Base-by-base conservation (phyloP, 129 eudicot species). In the Pittosporum tobira region DNA sequence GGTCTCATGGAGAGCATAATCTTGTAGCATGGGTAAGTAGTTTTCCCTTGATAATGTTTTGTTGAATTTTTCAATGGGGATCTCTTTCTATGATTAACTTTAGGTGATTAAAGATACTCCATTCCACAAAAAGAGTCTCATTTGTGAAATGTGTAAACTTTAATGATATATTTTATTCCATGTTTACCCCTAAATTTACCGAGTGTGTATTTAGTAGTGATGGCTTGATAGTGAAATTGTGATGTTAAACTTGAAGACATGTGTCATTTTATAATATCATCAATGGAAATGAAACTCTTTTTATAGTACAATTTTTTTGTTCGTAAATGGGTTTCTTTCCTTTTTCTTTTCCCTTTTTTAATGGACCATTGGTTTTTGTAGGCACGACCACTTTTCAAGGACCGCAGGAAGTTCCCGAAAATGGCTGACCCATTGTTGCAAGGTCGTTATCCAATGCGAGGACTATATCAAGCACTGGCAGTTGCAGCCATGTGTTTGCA, bases 401-500 rank as follows among this genome's bases (percentile, higher is more conserved):
- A 88, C 18, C 74, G 96, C 30, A 76, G 96, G 69, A 88, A 84
- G 77, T 89, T 89, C 66, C 93, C 97, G 0, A 88, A 84, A 70
- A 88, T 88, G 96, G 96, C 94, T 1, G 97, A 89, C 66, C 95
- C 97, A 27, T 57, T 79, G 3, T 59, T 88, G 55, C 87, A 84
- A 74, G 91, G 96, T 5, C 83, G 77, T 20, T 88, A 88, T 62
- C 96, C 96, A 0, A 78, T 88, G 68, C 63, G 96, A 56, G 94
- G 96, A n/a, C 94, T 88, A 11, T 88, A 88, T 75, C 96, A 88
- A 81, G 96, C 96, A 21, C 87, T 88, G 23, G 96, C 96, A 2
- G 96, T 88, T 67, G 96, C 96, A 52, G 96, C 96, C 48, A 88
- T 88, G 96, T 88, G 96, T 73, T 77, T 88, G 65, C 96, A 88